Conservation (phyloP, 1,139 yeast genomes). For the Geotrichum fermentans region DNA sequence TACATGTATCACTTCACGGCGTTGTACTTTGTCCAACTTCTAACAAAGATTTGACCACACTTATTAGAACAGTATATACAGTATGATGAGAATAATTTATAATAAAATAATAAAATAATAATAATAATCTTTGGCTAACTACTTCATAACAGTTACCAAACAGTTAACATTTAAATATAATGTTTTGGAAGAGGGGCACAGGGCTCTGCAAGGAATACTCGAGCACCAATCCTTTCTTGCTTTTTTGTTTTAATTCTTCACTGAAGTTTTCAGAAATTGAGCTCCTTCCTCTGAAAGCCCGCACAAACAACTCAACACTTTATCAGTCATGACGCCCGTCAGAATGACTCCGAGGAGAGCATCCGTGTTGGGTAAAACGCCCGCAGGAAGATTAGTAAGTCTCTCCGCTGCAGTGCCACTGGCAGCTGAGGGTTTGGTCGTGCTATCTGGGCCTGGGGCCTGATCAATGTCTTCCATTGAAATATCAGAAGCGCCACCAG, state of each 20-base stretch:
- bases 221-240: neutral
- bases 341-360: slow-evolving; percentile 38
- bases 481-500: too few relatives aligned
- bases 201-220: too few relatives aligned
- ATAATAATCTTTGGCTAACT: too few relatives aligned
- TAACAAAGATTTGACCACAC: too few relatives aligned
- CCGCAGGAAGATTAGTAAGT: slow-evolving; percentile 26
- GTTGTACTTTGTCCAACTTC: too few relatives aligned
- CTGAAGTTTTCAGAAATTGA: slow-evolving; percentile 1
- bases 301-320: slow-evolving; percentile 36
- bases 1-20: neutral
- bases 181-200: too few relatives aligned
- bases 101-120: neutral
- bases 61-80: too few relatives aligned
- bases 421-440: too few relatives aligned
- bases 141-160: too few relatives aligned
- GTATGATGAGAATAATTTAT: neutral
- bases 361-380: slow-evolving; percentile 38
- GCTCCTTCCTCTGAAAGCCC: slow-evolving; percentile 34
- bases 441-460: too few relatives aligned
- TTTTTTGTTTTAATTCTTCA: neutral
- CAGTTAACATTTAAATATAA: too few relatives aligned
- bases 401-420: neutral
- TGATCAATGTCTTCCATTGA: too few relatives aligned
- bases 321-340: slow-evolving; percentile 38